phyloP scores from a whole-genome alignment of 2,329 filamentous ascomycete species.

The Exophiala mesophila region DNA sequence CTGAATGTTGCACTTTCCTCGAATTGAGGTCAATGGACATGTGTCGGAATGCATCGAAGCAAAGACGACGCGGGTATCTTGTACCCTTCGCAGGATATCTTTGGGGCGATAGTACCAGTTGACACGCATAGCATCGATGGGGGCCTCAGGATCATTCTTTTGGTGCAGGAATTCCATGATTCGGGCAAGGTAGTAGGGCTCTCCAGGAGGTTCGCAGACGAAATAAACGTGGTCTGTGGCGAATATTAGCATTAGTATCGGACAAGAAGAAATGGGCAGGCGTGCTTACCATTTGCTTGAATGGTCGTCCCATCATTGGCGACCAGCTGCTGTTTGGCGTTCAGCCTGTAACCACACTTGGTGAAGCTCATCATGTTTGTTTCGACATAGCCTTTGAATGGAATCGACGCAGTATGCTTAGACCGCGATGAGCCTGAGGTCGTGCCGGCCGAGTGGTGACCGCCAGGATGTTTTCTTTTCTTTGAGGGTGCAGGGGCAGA shows the following conservation, averaged over 20 bases:
- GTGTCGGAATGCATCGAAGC: slow-evolving; percentile 98
- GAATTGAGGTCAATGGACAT: slow-evolving; percentile 83
- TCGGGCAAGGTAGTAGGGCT: slow-evolving; percentile 94
- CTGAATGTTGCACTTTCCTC: slow-evolving; percentile 86
- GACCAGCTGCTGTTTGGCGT: slow-evolving; percentile 66
- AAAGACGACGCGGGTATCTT: slow-evolving; percentile 86
- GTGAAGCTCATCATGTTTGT: slow-evolving; percentile 90
- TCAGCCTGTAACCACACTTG: slow-evolving; percentile 61
- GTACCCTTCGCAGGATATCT: slow-evolving; percentile 87
- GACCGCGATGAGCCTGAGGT: slow-evolving; percentile 30
- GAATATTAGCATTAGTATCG: slow-evolving; percentile 24
- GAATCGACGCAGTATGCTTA: slow-evolving; percentile 29
- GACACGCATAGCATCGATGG: slow-evolving; percentile 81
- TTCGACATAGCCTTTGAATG: slow-evolving; percentile 40
- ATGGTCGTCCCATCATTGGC: slow-evolving; percentile 88
- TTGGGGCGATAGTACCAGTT: slow-evolving; percentile 99
- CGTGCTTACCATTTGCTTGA: slow-evolving; percentile 78
- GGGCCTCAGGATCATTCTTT: slow-evolving; percentile 66
- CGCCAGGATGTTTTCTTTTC: slow-evolving; percentile 73
- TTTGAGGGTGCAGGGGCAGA: slow-evolving; percentile 56
- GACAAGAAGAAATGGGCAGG: too few relatives aligned
- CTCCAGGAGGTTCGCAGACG: slow-evolving; percentile 92
- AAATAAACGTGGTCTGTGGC: slow-evolving; percentile 78
- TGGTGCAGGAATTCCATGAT: slow-evolving; percentile 96
- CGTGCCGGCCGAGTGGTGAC: slow-evolving; percentile 33